Evolutionary conservation across 2,329 filamentous ascomycete species (phyloP).

Genomic region (Monosporascus sp.): DNA sequence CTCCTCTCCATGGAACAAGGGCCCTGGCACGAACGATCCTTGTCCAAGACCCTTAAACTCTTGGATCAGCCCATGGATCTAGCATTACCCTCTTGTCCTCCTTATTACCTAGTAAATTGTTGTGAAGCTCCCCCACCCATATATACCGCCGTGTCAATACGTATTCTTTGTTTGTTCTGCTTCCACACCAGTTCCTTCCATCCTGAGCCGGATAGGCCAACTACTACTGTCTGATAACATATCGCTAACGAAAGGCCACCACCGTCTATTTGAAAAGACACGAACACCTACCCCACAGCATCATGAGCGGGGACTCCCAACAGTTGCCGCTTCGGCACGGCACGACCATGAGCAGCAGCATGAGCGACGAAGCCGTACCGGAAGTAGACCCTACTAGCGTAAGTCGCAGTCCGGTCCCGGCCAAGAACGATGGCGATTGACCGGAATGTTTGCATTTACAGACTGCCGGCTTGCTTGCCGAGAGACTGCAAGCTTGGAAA

Average conservation of each 20-base stretch:
- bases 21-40: background rate
- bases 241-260: too few relatives aligned
- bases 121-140: too few relatives aligned
- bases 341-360: constrained; percentile 36
- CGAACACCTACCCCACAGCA: constrained; percentile 2
- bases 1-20: background rate
- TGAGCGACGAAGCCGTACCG: constrained; percentile 53
- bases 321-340: constrained; percentile 41
- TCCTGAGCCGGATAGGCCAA: too few relatives aligned
- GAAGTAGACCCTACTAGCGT: constrained; percentile 54
- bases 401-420: constrained; percentile 24
- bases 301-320: constrained; percentile 26
- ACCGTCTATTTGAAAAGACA: background rate
- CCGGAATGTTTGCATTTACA: constrained; percentile 24
- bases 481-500: constrained; percentile 92
- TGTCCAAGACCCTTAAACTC: background rate
- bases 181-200: too few relatives aligned
- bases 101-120: too few relatives aligned
- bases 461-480: constrained; percentile 75
- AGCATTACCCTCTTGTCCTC: too few relatives aligned
- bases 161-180: too few relatives aligned
- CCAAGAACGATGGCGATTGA: constrained; percentile 6
- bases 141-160: too few relatives aligned
- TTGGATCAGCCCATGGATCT: too few relatives aligned
- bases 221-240: too few relatives aligned